A percentile compares a stretch with the other conserved stretches of the same genome.
phyloP scores from a whole-genome alignment of 2,329 filamentous ascomycete genomes.

The Xylaria sp. region DNA sequence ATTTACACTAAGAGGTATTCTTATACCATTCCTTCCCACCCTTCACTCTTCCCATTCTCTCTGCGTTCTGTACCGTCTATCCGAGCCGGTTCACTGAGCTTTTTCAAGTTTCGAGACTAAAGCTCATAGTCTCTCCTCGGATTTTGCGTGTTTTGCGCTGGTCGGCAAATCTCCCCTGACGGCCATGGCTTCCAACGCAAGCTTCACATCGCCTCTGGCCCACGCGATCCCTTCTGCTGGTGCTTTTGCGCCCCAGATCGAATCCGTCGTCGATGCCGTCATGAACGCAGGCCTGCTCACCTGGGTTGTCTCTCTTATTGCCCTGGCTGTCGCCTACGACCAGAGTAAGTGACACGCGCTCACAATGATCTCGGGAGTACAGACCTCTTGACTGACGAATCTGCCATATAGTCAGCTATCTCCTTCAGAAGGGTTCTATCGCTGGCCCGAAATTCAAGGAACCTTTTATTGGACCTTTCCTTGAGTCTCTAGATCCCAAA shows the following conservation, averaged over 20 bases:
- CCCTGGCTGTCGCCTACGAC: slow-evolving; percentile 83
- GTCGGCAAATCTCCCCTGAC: slow-evolving; percentile 28
- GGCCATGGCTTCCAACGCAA: slow-evolving; percentile 68
- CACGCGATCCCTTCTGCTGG: slow-evolving; percentile 64
- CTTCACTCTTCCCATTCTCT: neutral
- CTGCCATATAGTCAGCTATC: slow-evolving; percentile 72
- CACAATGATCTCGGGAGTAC: neutral
- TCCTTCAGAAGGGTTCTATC: slow-evolving; percentile 79
- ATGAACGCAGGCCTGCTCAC: slow-evolving; percentile 70
- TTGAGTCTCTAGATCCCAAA: slow-evolving; percentile 90
- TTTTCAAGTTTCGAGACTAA: neutral
- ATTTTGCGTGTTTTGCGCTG: slow-evolving; percentile 23
- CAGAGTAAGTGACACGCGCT: slow-evolving; percentile 73
- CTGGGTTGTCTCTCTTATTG: slow-evolving; percentile 75
- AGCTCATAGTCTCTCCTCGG: neutral
- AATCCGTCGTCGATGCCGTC: slow-evolving; percentile 65
- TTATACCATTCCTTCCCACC: slow-evolving; percentile 1
- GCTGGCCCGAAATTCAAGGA: slow-evolving; percentile 79
- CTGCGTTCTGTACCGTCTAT: neutral
- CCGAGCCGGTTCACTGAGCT: slow-evolving; percentile 6
- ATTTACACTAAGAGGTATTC: neutral
- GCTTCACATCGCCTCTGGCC: slow-evolving; percentile 75
- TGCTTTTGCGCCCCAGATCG: slow-evolving; percentile 66
- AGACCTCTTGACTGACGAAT: slow-evolving; percentile 30
- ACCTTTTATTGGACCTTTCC: slow-evolving; percentile 94